Conservation (phyloP, 495 filamentous ascomycete genomes). For the Xylona heveae region DNA sequence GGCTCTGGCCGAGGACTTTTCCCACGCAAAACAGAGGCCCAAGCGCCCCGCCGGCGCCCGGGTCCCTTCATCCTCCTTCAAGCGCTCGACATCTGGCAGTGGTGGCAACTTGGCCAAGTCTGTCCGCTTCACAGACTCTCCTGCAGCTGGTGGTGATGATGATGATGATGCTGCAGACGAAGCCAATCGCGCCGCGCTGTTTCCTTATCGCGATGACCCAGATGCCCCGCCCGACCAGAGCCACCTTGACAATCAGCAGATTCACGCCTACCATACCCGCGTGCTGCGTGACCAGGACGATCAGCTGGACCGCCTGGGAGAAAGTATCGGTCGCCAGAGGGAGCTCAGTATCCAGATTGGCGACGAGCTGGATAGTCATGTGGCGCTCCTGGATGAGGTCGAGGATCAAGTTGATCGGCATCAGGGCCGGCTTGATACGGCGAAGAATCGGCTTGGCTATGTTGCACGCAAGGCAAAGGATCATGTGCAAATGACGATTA, state of each 20-base stretch:
- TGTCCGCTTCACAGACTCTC: slow-evolving; percentile 81
- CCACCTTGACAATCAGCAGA: slow-evolving; percentile 59
- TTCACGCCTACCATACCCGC: slow-evolving; percentile 63
- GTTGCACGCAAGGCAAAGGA: slow-evolving; percentile 56
- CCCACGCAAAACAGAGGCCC: slow-evolving; percentile 27
- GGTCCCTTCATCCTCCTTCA: slow-evolving; percentile 20
- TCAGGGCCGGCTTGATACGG: slow-evolving; percentile 47
- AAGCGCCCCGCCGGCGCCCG: slow-evolving; percentile 12
- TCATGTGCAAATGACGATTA: slow-evolving; percentile 47
- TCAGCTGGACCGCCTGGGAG: slow-evolving; percentile 69
- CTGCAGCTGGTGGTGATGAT: slow-evolving; percentile 27
- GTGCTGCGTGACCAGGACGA: slow-evolving; percentile 76
- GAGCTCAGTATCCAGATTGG: slow-evolving; percentile 92
- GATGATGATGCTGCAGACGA: slow-evolving; percentile 28
- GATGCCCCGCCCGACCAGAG: slow-evolving; percentile 30
- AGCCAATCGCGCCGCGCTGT: slow-evolving; percentile 37
- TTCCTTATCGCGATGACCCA: slow-evolving; percentile 37
- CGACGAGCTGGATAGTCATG: slow-evolving; percentile 83
- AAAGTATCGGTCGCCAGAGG: slow-evolving; percentile 74
- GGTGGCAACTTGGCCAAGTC: slow-evolving; percentile 43
- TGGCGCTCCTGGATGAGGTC: slow-evolving; percentile 70
- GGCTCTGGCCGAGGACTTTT: slow-evolving; percentile 41
- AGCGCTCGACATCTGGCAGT: slow-evolving; percentile 21
- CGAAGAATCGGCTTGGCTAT: slow-evolving; percentile 43
- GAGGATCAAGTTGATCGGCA: slow-evolving; percentile 70